A percentile compares a stretch with the other conserved stretches of the same genome.
Evolutionary conservation across 2,329 filamentous ascomycete species (phyloP).

Genomic region (Xylaria arbuscula): DNA sequence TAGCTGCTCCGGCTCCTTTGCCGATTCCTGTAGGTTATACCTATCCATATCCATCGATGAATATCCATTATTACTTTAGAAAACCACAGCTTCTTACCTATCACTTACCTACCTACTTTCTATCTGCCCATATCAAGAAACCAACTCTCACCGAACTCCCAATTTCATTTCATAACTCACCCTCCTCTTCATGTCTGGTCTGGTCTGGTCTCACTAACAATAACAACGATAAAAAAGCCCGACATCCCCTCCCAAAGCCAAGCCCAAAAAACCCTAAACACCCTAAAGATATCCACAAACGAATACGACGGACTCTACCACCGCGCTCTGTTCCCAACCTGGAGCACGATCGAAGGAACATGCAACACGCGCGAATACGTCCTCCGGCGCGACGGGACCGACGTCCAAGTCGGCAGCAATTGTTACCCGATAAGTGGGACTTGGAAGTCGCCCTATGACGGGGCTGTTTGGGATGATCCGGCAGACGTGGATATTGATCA

Average conservation of each 20-base stretch:
- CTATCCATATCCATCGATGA: not conserved
- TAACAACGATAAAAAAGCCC: slow-evolving; percentile 53
- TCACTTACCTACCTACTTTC: not conserved
- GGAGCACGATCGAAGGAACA: slow-evolving; percentile 42
- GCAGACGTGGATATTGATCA: slow-evolving; percentile 85
- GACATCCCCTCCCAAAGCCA: slow-evolving; percentile 69
- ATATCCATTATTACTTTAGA: not conserved
- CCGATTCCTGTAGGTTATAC: slow-evolving; percentile 44
- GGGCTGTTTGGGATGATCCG: slow-evolving; percentile 73
- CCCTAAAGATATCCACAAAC: slow-evolving; percentile 29
- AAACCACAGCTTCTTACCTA: not conserved
- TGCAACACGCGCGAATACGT: slow-evolving; percentile 82
- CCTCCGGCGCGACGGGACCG: slow-evolving; percentile 76
- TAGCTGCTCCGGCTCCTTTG: slow-evolving; percentile 44
- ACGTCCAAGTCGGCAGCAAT: slow-evolving; percentile 66
- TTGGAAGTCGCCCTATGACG: slow-evolving; percentile 81
- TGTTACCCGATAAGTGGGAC: slow-evolving; percentile 74
- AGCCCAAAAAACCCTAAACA: slow-evolving; percentile 28
- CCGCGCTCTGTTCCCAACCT: slow-evolving; percentile 39
- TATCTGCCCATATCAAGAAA: not conserved
- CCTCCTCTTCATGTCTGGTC: not conserved
- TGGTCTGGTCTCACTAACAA: not conserved
- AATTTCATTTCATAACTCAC: not conserved
- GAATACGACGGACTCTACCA: slow-evolving; percentile 35
- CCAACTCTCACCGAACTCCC: not conserved